These are phyloP conservation scores for Wickerhamomyces pijperi DNA, from an alignment of 805 yeast species.

Conservation along the genomic window DNA sequence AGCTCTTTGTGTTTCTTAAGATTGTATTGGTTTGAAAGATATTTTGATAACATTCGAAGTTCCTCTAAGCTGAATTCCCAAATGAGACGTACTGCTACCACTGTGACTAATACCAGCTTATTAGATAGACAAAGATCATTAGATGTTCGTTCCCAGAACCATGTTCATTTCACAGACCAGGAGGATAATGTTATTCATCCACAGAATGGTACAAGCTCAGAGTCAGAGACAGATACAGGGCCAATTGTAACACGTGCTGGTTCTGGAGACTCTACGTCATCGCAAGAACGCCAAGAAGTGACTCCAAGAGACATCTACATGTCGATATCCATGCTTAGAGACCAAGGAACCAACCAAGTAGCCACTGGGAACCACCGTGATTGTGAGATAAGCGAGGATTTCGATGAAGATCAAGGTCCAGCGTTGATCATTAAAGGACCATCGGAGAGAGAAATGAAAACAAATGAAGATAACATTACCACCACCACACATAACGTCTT, in stretches of 20 bases:
- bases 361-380: neutral
- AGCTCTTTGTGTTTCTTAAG: constrained; percentile 67
- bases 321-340: constrained; percentile 74
- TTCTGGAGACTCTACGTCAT: too few species aligned
- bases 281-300: constrained; percentile 28
- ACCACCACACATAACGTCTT: too few species aligned
- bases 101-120: too few species aligned
- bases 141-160: neutral
- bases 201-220: too few species aligned
- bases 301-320: constrained; percentile 77
- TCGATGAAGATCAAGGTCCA: constrained; percentile 57
- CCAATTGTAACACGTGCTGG: too few species aligned
- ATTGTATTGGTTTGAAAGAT: constrained; percentile 80
- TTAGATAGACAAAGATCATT: constrained; percentile 11
- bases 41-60: constrained; percentile 71
- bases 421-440: constrained; percentile 74
- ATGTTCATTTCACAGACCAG: too few species aligned
- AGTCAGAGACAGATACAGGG: too few species aligned
- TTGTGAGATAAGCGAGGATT: constrained; percentile 11
- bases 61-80: constrained; percentile 69
- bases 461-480: neutral
- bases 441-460: constrained; percentile 42
- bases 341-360: constrained; percentile 26
- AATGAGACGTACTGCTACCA: constrained; percentile 78
- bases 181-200: too few species aligned